Conservation (phyloP, 2,329 filamentous ascomycete genomes). For the Monilinia vaccinii-corymbosi region DNA sequence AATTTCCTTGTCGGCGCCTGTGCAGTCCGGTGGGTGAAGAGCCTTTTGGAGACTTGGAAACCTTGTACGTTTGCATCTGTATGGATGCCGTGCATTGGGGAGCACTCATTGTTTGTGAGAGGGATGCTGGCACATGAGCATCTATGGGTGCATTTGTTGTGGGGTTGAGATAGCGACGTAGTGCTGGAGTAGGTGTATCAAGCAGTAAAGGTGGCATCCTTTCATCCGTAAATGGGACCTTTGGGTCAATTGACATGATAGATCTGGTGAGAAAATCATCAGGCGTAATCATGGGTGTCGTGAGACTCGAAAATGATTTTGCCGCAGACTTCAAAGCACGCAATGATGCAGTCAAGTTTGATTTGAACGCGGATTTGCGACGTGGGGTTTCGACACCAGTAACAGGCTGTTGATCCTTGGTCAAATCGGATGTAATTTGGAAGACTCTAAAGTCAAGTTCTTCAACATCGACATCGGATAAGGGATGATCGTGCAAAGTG, state of each 20-base stretch:
- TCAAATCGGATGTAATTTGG: slow-evolving; percentile 21
- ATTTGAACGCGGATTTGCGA: slow-evolving; percentile 48
- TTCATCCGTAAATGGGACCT: slow-evolving; percentile 59
- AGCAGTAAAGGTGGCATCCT: slow-evolving; percentile 52
- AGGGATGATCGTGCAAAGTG: slow-evolving; percentile 40
- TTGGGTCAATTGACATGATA: slow-evolving; percentile 57
- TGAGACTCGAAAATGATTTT: slow-evolving; percentile 52
- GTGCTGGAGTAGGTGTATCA: slow-evolving; percentile 55
- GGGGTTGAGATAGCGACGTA: slow-evolving; percentile 60
- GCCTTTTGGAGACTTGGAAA: slow-evolving; percentile 25
- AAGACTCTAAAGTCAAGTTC: slow-evolving; percentile 42
- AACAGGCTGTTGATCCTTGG: slow-evolving; percentile 13
- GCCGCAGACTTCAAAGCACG: slow-evolving; percentile 54
- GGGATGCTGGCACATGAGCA: slow-evolving; percentile 29
- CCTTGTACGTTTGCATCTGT: slow-evolving; percentile 61
- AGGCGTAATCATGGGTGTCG: slow-evolving; percentile 53
- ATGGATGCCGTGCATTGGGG: slow-evolving; percentile 55
- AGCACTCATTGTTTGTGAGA: slow-evolving; percentile 29
- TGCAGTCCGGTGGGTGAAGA: slow-evolving; percentile 33
- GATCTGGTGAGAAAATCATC: slow-evolving; percentile 60
- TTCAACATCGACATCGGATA: slow-evolving; percentile 36
- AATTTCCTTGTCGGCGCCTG: slow-evolving; percentile 22
- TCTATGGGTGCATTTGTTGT: slow-evolving; percentile 43
- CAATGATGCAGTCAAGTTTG: slow-evolving; percentile 58
- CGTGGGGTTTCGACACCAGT: slow-evolving; percentile 12